Evolutionary conservation across 2,329 filamentous ascomycete species (phyloP).

Genomic region (Aspergillus ustus): DNA sequence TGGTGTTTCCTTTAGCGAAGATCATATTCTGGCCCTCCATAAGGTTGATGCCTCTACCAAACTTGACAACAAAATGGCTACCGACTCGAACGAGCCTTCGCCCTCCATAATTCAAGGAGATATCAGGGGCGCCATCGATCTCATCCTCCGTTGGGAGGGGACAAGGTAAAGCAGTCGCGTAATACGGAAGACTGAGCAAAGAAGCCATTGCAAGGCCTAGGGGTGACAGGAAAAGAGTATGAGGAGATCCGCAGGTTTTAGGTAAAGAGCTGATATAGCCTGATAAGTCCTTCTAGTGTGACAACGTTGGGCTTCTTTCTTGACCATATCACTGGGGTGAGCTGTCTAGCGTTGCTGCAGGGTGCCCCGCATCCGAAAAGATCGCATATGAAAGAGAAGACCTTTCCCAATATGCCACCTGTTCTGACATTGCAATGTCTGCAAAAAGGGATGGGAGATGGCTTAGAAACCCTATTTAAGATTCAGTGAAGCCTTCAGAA

Average conservation of each 20-base stretch:
- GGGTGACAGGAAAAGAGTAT: background rate
- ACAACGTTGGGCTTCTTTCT: too few relatives aligned
- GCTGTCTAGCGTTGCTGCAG: too few relatives aligned
- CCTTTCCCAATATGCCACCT: too few relatives aligned
- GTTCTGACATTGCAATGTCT: too few relatives aligned
- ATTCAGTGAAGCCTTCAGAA: too few relatives aligned
- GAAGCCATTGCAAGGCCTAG: background rate
- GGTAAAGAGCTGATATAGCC: background rate
- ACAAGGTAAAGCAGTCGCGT: constrained; percentile 2
- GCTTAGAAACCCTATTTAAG: too few relatives aligned
- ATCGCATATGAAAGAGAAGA: too few relatives aligned
- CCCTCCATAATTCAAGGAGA: constrained; percentile 1
- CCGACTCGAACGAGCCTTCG: constrained; percentile 16
- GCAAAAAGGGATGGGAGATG: too few relatives aligned
- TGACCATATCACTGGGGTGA: too few relatives aligned
- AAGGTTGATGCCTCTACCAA: constrained; percentile 31
- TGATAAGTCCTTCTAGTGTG: too few relatives aligned
- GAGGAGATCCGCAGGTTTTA: background rate
- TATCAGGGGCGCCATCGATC: constrained; percentile 7
- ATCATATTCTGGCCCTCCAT: constrained; percentile 40
- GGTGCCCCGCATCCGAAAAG: too few relatives aligned
- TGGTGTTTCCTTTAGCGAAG: constrained; percentile 31
- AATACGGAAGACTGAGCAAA: background rate
- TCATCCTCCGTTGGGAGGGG: constrained; percentile 2
- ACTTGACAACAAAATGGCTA: constrained; percentile 15